Percentiles rank a stretch among this genome's conserved stretches.
These are phyloP conservation scores for Ganoderma resinaceum DNA, from an alignment of 1,284 basidiomycete species.

Conservation along the genomic window DNA sequence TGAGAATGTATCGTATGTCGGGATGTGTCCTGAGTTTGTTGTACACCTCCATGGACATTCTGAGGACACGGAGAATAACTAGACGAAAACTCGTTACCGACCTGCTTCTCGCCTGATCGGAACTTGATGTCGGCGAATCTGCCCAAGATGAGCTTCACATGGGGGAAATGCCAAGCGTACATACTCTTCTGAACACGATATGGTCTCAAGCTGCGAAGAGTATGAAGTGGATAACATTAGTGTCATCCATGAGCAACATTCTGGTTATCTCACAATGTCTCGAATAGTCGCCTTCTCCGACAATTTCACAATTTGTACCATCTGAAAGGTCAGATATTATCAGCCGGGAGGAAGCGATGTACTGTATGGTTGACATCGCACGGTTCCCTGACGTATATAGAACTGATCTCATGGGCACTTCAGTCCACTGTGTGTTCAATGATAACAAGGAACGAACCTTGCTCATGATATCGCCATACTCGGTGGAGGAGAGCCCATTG, in stretches of 20 bases:
- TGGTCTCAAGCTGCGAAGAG: slow-evolving; percentile 61
- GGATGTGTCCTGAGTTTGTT: slow-evolving; percentile 70
- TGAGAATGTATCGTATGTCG: slow-evolving; percentile 76
- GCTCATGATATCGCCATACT: slow-evolving; percentile 87
- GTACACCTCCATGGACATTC: slow-evolving; percentile 53
- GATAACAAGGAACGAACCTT: slow-evolving; percentile 54
- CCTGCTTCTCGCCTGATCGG: slow-evolving; percentile 75
- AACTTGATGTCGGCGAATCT: slow-evolving; percentile 74
- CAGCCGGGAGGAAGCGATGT: neutral
- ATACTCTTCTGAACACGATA: slow-evolving; percentile 75
- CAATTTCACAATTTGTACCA: slow-evolving; percentile 69
- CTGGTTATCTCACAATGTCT: slow-evolving; percentile 62
- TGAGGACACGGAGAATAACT: neutral
- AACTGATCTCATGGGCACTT: slow-evolving; percentile 50
- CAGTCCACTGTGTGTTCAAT: neutral
- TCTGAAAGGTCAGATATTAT: slow-evolving; percentile 49
- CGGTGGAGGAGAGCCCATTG: slow-evolving; percentile 60
- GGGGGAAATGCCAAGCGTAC: slow-evolving; percentile 20
- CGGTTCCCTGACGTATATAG: slow-evolving; percentile 75
- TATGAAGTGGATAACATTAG: slow-evolving; percentile 1
- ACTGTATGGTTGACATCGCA: slow-evolving; percentile 38
- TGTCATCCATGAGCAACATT: too few species aligned
- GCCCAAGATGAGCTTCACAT: neutral
- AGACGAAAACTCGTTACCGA: slow-evolving; percentile 33
- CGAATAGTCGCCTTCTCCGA: slow-evolving; percentile 59